Conservation (phyloP, 2,329 filamentous ascomycete species). For the Aplosporella prunicola region DNA sequence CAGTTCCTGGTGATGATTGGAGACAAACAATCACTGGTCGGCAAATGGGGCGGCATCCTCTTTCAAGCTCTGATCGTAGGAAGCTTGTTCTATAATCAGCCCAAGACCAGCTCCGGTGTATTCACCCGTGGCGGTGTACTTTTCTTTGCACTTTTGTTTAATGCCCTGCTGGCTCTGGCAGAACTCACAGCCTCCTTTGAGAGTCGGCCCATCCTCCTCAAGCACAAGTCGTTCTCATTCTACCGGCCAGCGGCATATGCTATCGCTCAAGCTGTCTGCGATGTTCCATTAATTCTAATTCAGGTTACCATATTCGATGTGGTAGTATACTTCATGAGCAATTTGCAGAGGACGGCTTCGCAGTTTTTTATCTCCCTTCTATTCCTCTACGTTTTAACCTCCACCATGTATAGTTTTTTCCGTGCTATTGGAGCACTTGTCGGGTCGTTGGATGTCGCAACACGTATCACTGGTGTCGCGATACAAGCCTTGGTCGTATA, state of each 20-base stretch:
- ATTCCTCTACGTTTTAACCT: constrained; percentile 50
- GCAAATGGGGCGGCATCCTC: constrained; percentile 41
- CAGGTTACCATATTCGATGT: constrained; percentile 51
- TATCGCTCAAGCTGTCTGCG: constrained; percentile 48
- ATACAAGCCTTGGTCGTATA: constrained; percentile 33
- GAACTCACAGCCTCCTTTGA: constrained; percentile 53
- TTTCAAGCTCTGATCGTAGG: constrained; percentile 33
- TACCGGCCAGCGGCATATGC: constrained; percentile 54
- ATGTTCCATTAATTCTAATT: constrained; percentile 48
- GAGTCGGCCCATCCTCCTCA: constrained; percentile 55
- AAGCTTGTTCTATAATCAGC: constrained; percentile 45
- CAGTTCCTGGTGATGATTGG: constrained; percentile 45
- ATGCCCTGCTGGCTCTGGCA: constrained; percentile 50
- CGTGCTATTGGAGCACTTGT: constrained; percentile 28
- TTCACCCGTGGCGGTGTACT: constrained; percentile 53
- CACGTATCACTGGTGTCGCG: constrained; percentile 31
- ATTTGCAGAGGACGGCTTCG: constrained; percentile 45
- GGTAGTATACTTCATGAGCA: constrained; percentile 54
- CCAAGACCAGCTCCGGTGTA: constrained; percentile 42
- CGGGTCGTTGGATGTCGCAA: constrained; percentile 28
- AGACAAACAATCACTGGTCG: constrained; percentile 41
- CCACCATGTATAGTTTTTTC: constrained; percentile 36
- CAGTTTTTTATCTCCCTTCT: constrained; percentile 55
- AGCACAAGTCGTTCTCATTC: constrained; percentile 62
- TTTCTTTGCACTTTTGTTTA: constrained; percentile 55